phyloP scores from a whole-genome alignment of 768 basidiomycete genomes.

The Tephrocybe sp. region DNA sequence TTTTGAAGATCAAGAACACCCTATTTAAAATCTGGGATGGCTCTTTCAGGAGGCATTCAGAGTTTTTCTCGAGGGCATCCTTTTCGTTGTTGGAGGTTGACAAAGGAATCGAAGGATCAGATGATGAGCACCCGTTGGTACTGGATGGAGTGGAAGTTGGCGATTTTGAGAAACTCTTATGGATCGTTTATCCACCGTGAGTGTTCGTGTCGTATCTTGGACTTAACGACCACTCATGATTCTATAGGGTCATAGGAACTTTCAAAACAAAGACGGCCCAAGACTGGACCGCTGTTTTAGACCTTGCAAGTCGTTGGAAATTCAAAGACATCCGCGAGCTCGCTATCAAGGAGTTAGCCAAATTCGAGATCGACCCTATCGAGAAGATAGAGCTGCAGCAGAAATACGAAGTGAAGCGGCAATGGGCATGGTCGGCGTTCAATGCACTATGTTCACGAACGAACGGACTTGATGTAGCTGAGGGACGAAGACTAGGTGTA shows the following conservation, averaged over 20 bases:
- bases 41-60: constrained; percentile 16
- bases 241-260: constrained; percentile 6
- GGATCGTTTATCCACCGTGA: constrained; percentile 32
- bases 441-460: constrained; percentile 1
- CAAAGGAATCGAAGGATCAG: constrained; percentile 17
- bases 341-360: constrained; percentile 3
- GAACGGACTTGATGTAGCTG: constrained; percentile 1
- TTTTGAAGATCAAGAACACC: constrained; percentile 16
- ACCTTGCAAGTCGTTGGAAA: constrained; percentile 8
- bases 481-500: constrained; percentile 3
- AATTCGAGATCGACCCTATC: neutral
- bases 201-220: neutral
- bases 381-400: constrained; percentile 9
- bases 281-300: constrained; percentile 8
- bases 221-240: too few relatives aligned
- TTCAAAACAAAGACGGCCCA: constrained; percentile 11
- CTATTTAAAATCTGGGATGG: constrained; percentile 22
- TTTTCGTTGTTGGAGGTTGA: constrained; percentile 9
- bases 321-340: constrained; percentile 9
- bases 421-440: constrained; percentile 10
- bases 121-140: constrained; percentile 26
- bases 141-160: constrained; percentile 22
- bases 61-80: constrained; percentile 17
- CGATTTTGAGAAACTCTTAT: constrained; percentile 35
- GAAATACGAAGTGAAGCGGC: constrained; percentile 4